phyloP scores from a whole-genome alignment of 176 grass and related monocot genomes.

The Oryza glumipatula region DNA sequence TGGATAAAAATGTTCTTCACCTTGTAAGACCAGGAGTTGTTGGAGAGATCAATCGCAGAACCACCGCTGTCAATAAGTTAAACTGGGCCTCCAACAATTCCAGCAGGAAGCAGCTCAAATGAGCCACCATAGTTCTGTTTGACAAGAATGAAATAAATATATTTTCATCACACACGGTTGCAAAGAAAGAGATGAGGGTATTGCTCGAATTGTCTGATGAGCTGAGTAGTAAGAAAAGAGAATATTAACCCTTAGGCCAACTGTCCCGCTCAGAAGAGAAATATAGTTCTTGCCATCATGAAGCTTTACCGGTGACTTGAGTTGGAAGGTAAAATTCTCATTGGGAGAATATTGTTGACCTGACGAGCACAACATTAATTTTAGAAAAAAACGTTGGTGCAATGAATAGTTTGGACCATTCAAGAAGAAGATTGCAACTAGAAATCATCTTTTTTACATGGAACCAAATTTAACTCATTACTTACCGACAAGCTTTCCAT shows the following conservation, averaged over 20 bases:
- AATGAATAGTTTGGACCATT: too few relatives aligned
- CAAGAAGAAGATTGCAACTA: too few relatives aligned
- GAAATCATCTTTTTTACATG: too few relatives aligned
- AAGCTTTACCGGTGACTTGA: slow-evolving; percentile 4
- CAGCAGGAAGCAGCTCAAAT: slow-evolving; percentile 7
- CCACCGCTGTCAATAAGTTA: too few relatives aligned
- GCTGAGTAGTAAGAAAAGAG: not conserved
- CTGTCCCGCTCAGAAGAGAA: slow-evolving; percentile 55
- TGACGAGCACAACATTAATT: not conserved
- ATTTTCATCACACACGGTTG: not conserved
- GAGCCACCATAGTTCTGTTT: not conserved
- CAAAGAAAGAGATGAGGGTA: not conserved
- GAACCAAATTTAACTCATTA: not conserved
- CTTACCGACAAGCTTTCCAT: slow-evolving; percentile 25
- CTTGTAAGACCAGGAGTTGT: too few relatives aligned
- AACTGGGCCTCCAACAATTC: not conserved
- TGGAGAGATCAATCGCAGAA: too few relatives aligned
- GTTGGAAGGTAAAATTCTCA: not conserved
- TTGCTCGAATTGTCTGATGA: not conserved
- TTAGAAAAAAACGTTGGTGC: not conserved
- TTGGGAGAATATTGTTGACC: slow-evolving; percentile 8
- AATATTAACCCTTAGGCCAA: slow-evolving; percentile 56
- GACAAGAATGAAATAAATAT: not conserved
- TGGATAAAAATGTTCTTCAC: too few relatives aligned
- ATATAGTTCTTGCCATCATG: slow-evolving; percentile 40